phyloP scores from a whole-genome alignment of 192 early-diverging fungal species.

The Jimgerdemannia flammicorona region DNA sequence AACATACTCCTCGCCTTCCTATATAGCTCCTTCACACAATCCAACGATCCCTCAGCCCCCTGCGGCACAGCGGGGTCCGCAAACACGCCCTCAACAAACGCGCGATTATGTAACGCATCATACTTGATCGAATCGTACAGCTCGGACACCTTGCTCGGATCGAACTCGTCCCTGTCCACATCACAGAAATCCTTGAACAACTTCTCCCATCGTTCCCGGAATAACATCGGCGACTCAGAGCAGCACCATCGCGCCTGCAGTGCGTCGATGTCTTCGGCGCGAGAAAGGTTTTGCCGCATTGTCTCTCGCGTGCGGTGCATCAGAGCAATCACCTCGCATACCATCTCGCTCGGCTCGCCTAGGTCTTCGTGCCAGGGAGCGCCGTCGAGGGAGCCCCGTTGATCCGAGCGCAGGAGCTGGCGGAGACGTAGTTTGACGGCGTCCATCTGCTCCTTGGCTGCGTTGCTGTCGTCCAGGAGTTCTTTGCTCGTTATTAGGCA shows the following conservation, averaged over 20 bases:
- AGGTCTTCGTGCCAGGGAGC: conserved; percentile 37
- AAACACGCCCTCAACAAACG: conserved; percentile 75
- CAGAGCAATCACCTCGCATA: conserved; percentile 66
- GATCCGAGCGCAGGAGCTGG: conserved; percentile 25
- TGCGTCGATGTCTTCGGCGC: conserved; percentile 44
- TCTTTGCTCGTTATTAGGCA: conserved; percentile 77
- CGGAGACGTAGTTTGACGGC: conserved; percentile 71
- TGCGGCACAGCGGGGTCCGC: conserved; percentile 25
- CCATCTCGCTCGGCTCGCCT: conserved; percentile 38
- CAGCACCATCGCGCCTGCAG: conserved; percentile 90
- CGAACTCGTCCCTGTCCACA: conserved; percentile 48
- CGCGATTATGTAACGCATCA: conserved; percentile 93
- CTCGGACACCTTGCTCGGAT: conserved; percentile 87
- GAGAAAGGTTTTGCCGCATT: conserved; percentile 77
- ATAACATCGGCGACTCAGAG: conserved; percentile 76
- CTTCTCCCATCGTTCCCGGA: conserved; percentile 96
- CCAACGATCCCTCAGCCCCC: background rate
- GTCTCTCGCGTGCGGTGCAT: conserved; percentile 61
- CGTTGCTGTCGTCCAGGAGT: conserved; percentile 93
- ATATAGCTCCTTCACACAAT: conserved; percentile 64
- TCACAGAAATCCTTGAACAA: conserved; percentile 84
- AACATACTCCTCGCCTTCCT: conserved; percentile 80
- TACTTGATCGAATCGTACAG: conserved; percentile 96
- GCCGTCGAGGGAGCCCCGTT: background rate
- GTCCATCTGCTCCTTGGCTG: conserved; percentile 94